Base-by-base conservation (phyloP, 805 yeast genomes). In the Jamesozyma rosinii region DNA sequence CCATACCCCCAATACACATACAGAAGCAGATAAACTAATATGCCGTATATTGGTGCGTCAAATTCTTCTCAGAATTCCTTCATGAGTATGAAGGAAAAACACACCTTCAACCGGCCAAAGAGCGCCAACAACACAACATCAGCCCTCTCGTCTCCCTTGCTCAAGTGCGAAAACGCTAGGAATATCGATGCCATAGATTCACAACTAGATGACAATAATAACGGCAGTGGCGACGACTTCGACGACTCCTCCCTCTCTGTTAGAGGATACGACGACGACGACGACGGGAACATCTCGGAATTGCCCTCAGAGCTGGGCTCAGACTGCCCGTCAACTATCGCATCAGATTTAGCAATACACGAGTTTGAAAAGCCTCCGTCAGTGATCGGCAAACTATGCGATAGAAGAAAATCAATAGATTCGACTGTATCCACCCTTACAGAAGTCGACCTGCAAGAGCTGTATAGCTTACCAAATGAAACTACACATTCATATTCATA, bases 401-500 rank as follows among this genome's bases (percentile, higher is more conserved):
- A 33, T 35, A 47, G 49, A 36, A 21, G 48, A 11, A 41, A 37
- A 35, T 47, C 51, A 10, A 36, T 51, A 3, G 49, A 40, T 17
- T 50, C 57, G 0, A 21, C 35, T 1, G 27, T 30, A 9, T 50
- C 54, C 1, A 46, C 42, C n/a, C 22, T 46, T 2, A 44, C 50
- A 19, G 65, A 61, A 2, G 62, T 57, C 4, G 64, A 57, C 39
- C 37, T 57, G 14, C 57, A 63, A 10, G 77, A 80, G 43, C 68
- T 83, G 17, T 57, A 79, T 33, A 73, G 70, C 48, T 81, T 85
- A 55, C 87, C 90, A 4, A 77, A 79, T 21, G 88, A 83, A 51
- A 83, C 92, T 11, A 76, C 92, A 1, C 89, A 83, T 58, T 83
- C 94, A 1, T 86, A 83, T 57, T 84, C 95, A 0, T 86, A 86